Evolutionary conservation across 441 rosid species (phyloP).

Genomic region (Populus hybrid): DNA sequence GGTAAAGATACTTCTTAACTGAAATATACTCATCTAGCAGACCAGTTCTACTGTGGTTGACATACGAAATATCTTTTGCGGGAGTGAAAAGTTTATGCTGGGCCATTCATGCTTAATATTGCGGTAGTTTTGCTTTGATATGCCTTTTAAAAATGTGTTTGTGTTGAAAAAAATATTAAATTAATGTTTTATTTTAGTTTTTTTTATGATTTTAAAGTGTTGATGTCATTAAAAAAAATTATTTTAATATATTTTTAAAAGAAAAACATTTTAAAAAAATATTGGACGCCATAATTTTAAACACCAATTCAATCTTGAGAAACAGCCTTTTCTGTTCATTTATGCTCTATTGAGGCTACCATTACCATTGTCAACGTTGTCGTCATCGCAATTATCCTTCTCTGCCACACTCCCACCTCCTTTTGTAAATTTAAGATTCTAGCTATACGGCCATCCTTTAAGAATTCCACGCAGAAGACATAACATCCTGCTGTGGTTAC

Average conservation of each 20-base stretch:
- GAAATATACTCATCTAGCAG: background rate
- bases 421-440: background rate
- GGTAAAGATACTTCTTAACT: slow-evolving; percentile 10
- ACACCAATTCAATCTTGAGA: background rate
- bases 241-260: no score
- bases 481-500: no score
- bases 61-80: slow-evolving; percentile 12
- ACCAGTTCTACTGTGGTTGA: slow-evolving; percentile 10
- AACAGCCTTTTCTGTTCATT: background rate
- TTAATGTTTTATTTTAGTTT: background rate
- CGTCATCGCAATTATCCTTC: background rate
- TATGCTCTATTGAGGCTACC: background rate
- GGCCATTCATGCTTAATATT: slow-evolving; percentile 3
- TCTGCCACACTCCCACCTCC: background rate
- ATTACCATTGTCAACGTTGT: background rate
- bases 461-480: no score
- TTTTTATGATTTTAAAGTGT: no score
- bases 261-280: no score
- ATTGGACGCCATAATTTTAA: no score
- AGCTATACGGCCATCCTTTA: background rate
- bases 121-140: no score
- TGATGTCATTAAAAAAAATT: no score
- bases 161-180: no score
- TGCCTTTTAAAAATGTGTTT: background rate
- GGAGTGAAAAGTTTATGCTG: background rate